Percentiles rank a stretch among this genome's conserved stretches.
Conservation (phyloP, 106 monocot genomes). For the Amphibolis antarctica region DNA sequence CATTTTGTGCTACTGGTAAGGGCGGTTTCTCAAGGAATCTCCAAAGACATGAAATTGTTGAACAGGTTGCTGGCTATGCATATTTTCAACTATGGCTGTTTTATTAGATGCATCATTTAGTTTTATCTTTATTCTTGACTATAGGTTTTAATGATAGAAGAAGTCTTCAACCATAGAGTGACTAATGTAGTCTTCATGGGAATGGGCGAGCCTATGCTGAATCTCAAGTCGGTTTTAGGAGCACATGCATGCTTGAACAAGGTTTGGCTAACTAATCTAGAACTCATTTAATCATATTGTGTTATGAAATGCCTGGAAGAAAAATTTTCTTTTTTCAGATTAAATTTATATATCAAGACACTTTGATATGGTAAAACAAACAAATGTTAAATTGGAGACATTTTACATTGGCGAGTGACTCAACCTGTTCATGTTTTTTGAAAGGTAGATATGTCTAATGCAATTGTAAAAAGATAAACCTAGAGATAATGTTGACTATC, state of each 20-base stretch:
- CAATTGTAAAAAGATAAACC: too few species aligned
- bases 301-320: too few species aligned
- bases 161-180: constrained; percentile 80
- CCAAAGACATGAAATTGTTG: constrained; percentile 75
- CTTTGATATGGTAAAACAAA: too few species aligned
- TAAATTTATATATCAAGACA: too few species aligned
- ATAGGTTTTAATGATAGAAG: constrained; percentile 88
- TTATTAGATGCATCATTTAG: not conserved
- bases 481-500: too few species aligned
- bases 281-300: too few species aligned
- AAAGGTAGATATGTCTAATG: too few species aligned
- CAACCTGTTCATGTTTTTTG: too few species aligned
- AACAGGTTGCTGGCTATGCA: constrained; percentile 42
- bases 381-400: too few species aligned
- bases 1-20: constrained; percentile 96
- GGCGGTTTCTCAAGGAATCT: constrained; percentile 94
- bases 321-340: too few species aligned
- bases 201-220: constrained; percentile 98
- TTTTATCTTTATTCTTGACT: constrained; percentile 3
- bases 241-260: constrained; percentile 94
- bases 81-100: not conserved
- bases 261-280: constrained; percentile 24
- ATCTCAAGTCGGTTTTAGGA: constrained; percentile 72
- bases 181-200: constrained; percentile 99
- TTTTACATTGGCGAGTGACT: too few species aligned